Evolutionary conservation across 768 basidiomycete genomes (phyloP).

Genomic region (Lentinula lateritia): DNA sequence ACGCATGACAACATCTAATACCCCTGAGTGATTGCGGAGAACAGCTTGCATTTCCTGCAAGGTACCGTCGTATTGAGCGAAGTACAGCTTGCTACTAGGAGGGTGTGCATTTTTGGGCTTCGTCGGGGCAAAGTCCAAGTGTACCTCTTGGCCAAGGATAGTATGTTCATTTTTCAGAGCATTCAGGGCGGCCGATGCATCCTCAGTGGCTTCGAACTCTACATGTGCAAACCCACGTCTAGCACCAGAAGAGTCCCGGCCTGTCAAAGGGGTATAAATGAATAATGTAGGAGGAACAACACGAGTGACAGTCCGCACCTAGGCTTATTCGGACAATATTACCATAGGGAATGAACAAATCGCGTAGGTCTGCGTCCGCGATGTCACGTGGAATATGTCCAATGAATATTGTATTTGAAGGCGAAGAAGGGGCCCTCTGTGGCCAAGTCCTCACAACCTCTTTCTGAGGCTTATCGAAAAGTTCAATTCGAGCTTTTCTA

Average conservation of each 20-base stretch:
- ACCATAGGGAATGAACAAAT: not conserved
- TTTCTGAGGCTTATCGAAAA: slow-evolving; percentile 1
- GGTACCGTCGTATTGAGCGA: not conserved
- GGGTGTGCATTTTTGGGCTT: not conserved
- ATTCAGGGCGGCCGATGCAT: not conserved
- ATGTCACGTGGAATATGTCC: not conserved
- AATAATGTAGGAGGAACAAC: not conserved
- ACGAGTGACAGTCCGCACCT: not conserved
- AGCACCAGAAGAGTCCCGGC: not conserved
- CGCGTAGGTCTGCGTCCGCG: not conserved
- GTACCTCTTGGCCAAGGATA: not conserved
- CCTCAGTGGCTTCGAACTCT: not conserved
- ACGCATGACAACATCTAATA: not conserved
- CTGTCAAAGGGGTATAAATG: not conserved
- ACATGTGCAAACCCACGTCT: not conserved
- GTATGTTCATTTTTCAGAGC: not conserved
- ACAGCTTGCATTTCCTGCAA: not conserved
- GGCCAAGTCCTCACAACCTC: not conserved
- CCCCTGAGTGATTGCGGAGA: not conserved
- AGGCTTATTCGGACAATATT: not conserved
- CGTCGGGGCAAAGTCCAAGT: not conserved
- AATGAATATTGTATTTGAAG: not conserved
- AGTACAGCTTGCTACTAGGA: not conserved
- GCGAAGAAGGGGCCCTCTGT: not conserved
- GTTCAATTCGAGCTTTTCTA: not conserved